These are phyloP conservation scores for Talaromyces amestolkiae DNA, from an alignment of 2,329 filamentous ascomycete genomes.

Conservation along the genomic window DNA sequence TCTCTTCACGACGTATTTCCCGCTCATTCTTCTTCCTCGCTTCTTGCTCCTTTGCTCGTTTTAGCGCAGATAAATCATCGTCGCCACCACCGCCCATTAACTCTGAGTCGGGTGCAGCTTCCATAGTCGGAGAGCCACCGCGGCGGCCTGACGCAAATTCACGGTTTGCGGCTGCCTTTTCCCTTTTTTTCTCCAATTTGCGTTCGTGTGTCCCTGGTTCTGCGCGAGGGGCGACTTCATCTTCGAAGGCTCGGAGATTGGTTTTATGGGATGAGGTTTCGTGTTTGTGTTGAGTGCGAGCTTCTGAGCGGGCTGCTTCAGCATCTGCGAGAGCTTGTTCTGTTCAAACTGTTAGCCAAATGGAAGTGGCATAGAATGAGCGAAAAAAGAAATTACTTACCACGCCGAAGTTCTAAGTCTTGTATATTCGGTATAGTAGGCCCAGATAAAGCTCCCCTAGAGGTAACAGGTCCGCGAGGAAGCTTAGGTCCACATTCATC, in stretches of 20 bases:
- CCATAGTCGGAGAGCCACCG: slow-evolving; percentile 57
- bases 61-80: slow-evolving; percentile 61
- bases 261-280: slow-evolving; percentile 52
- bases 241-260: slow-evolving; percentile 42
- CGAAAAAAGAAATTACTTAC: slow-evolving; percentile 23
- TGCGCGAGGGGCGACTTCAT: slow-evolving; percentile 79
- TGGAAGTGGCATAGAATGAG: background rate
- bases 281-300: slow-evolving; percentile 39
- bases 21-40: slow-evolving; percentile 78
- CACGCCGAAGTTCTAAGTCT: slow-evolving; percentile 64
- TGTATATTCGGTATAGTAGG: slow-evolving; percentile 67
- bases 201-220: slow-evolving; percentile 80
- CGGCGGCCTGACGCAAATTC: slow-evolving; percentile 64
- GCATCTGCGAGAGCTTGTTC: slow-evolving; percentile 34
- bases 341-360: slow-evolving; percentile 13
- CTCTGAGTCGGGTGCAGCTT: slow-evolving; percentile 68
- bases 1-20: slow-evolving; percentile 78
- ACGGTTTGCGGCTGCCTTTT: slow-evolving; percentile 68
- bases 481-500: slow-evolving; percentile 63
- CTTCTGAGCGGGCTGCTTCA: slow-evolving; percentile 29
- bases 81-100: slow-evolving; percentile 67
- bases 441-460: slow-evolving; percentile 40
- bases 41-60: slow-evolving; percentile 62
- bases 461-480: slow-evolving; percentile 30
- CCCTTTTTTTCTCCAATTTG: slow-evolving; percentile 78